Percentiles rank a stretch among this genome's conserved stretches.
phyloP scores from a whole-genome alignment of 768 basidiomycete genomes.

The Xanthoconium purpureum region DNA sequence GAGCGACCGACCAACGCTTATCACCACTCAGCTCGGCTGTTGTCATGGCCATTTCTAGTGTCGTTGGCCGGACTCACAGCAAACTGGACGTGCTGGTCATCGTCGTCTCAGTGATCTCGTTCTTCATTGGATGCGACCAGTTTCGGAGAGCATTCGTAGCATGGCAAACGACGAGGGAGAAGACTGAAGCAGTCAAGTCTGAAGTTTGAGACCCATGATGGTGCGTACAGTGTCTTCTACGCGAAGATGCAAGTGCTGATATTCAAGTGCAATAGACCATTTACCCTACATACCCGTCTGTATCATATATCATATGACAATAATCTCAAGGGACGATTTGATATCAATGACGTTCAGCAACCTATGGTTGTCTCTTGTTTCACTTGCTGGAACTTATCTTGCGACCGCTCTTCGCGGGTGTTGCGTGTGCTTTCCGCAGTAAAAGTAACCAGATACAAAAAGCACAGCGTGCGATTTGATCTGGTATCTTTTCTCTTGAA shows the following conservation, averaged over 20 bases:
- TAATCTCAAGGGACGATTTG: neutral
- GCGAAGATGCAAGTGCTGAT: neutral
- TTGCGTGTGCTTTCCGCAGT: too few species aligned
- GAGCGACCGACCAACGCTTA: neutral
- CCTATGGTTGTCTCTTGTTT: too few species aligned
- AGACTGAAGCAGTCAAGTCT: slow-evolving; percentile 2
- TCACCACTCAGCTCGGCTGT: slow-evolving; percentile 7
- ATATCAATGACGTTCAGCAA: too few species aligned
- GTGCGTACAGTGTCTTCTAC: neutral
- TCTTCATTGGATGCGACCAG: slow-evolving; percentile 20
- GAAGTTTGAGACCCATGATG: slow-evolving; percentile 3
- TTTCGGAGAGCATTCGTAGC: slow-evolving; percentile 18
- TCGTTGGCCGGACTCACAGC: slow-evolving; percentile 10
- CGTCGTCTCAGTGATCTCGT: slow-evolving; percentile 12
- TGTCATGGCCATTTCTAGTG: slow-evolving; percentile 15
- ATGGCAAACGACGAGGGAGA: slow-evolving; percentile 15
- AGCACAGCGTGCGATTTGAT: too few species aligned
- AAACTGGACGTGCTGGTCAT: slow-evolving; percentile 15
- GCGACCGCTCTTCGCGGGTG: neutral
- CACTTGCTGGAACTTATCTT: neutral
- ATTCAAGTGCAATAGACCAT: neutral
- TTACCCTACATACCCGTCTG: neutral
- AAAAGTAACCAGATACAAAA: too few species aligned
- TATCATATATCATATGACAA: neutral
- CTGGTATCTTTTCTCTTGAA: too few species aligned